Percentiles rank a stretch among this genome's conserved stretches.
Evolutionary conservation across 345 rosid genomes (phyloP).

Genomic region (Streptanthus diversifolius): DNA sequence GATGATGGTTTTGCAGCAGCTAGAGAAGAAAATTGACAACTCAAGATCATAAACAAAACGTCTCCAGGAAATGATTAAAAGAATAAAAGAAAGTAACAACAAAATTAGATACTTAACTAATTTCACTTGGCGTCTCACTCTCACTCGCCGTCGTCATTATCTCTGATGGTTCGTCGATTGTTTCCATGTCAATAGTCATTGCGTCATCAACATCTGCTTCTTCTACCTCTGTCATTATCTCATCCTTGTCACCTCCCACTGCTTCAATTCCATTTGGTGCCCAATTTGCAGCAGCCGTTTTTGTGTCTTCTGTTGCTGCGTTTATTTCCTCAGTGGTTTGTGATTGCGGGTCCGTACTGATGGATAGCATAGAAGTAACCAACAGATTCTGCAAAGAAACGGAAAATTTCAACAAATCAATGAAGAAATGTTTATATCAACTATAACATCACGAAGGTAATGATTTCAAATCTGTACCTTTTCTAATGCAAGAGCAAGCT

Average conservation of each 20-base stretch:
- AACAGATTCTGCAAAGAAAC: constrained; percentile 53
- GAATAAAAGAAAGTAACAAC: neutral
- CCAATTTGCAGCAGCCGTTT: constrained; percentile 29
- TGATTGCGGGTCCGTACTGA: constrained; percentile 47
- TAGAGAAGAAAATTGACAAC: constrained; percentile 10
- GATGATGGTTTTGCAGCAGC: constrained; percentile 14
- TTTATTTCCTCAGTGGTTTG: constrained; percentile 31
- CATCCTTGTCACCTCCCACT: constrained; percentile 58
- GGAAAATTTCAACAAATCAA: neutral
- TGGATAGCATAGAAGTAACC: constrained; percentile 65
- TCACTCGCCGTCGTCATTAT: constrained; percentile 12
- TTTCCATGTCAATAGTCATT: constrained; percentile 66
- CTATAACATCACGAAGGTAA: neutral
- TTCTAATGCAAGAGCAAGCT: constrained; percentile 93
- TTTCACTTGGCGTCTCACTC: constrained; percentile 38
- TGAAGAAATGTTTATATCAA: neutral
- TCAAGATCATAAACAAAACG: neutral
- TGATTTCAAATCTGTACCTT: constrained; percentile 45
- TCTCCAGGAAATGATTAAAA: neutral
- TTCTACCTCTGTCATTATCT: constrained; percentile 68
- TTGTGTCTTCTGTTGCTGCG: constrained; percentile 34
- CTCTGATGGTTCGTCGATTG: constrained; percentile 57
- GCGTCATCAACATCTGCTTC: constrained; percentile 62
- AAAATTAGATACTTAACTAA: constrained; percentile 36
- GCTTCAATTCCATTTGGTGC: constrained; percentile 63